A percentile compares a stretch with the other conserved stretches of the same genome.
Conservation (phyloP, 2,329 filamentous ascomycete genomes). For the Paecilomyces sp. region DNA sequence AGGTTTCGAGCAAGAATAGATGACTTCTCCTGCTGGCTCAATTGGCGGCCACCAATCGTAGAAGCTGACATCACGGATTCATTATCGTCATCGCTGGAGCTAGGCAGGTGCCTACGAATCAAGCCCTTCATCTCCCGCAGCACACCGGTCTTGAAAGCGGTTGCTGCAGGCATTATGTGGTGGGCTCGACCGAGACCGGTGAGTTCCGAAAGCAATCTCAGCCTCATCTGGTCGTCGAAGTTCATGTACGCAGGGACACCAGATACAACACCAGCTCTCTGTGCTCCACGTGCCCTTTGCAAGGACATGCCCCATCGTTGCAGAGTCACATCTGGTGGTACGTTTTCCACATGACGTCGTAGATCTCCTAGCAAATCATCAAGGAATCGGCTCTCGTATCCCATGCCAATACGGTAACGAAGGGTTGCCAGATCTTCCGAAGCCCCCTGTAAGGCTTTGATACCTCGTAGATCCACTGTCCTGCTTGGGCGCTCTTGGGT, state of each 20-base stretch:
- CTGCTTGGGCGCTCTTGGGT: slow-evolving; percentile 24
- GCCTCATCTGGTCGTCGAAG: slow-evolving; percentile 62
- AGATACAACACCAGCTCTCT: slow-evolving; percentile 50
- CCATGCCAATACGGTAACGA: slow-evolving; percentile 74
- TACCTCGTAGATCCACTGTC: slow-evolving; percentile 64
- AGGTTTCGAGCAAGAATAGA: slow-evolving; percentile 81
- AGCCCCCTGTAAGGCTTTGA: slow-evolving; percentile 74
- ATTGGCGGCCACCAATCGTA: slow-evolving; percentile 62
- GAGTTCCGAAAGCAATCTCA: slow-evolving; percentile 63
- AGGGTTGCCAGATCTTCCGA: slow-evolving; percentile 69
- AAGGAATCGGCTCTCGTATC: slow-evolving; percentile 75
- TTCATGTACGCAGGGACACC: slow-evolving; percentile 72
- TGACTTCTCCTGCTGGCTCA: slow-evolving; percentile 82
- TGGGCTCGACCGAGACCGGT: slow-evolving; percentile 74
- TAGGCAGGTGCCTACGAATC: slow-evolving; percentile 78
- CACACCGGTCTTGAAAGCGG: slow-evolving; percentile 74
- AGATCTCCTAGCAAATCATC: slow-evolving; percentile 72
- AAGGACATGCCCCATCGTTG: slow-evolving; percentile 78
- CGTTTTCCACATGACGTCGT: slow-evolving; percentile 67
- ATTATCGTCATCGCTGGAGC: slow-evolving; percentile 88
- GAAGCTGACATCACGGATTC: slow-evolving; percentile 83
- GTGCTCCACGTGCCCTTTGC: slow-evolving; percentile 61
- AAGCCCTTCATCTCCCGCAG: slow-evolving; percentile 79
- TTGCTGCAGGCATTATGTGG: slow-evolving; percentile 73
- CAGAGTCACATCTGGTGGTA: slow-evolving; percentile 66